These are phyloP conservation scores for Sclerotinia nivalis DNA, from an alignment of 2,329 filamentous ascomycete species.

Conservation along the genomic window DNA sequence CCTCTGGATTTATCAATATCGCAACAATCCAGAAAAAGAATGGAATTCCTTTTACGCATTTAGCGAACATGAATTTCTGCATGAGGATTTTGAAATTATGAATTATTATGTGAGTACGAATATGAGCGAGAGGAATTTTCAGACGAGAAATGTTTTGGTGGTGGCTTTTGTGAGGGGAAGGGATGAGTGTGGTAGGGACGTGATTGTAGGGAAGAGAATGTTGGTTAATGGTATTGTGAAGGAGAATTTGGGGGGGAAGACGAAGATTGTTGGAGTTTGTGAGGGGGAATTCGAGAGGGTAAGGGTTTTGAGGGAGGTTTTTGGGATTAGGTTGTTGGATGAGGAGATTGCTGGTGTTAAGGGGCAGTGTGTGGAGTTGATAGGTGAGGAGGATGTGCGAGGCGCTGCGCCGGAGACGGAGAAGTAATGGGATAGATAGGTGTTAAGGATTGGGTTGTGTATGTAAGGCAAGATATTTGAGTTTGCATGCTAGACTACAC, in stretches of 20 bases:
- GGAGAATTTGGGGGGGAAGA: constrained; percentile 52
- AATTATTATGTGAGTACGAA: constrained; percentile 57
- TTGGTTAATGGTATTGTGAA: constrained; percentile 55
- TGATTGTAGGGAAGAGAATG: constrained; percentile 55
- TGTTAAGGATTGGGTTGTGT: too few species aligned
- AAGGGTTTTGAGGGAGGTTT: constrained; percentile 49
- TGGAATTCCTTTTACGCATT: constrained; percentile 68
- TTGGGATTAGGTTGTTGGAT: constrained; percentile 52
- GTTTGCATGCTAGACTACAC: too few species aligned
- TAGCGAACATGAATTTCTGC: constrained; percentile 62
- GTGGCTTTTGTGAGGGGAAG: constrained; percentile 55
- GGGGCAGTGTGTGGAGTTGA: constrained; percentile 44
- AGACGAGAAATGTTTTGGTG: constrained; percentile 56
- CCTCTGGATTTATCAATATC: constrained; percentile 65
- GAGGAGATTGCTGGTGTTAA: constrained; percentile 54
- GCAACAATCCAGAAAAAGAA: constrained; percentile 47
- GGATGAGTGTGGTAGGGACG: constrained; percentile 36
- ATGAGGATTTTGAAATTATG: constrained; percentile 60
- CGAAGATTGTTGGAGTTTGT: constrained; percentile 49
- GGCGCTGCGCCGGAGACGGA: too few species aligned
- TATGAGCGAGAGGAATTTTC: constrained; percentile 59
- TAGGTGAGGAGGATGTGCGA: too few species aligned
- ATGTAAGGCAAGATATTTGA: too few species aligned
- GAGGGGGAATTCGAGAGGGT: constrained; percentile 55
- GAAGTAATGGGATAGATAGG: too few species aligned